Evolutionary conservation across 1,139 yeast species (phyloP).

Genomic region (Yamadazyma sp.): DNA sequence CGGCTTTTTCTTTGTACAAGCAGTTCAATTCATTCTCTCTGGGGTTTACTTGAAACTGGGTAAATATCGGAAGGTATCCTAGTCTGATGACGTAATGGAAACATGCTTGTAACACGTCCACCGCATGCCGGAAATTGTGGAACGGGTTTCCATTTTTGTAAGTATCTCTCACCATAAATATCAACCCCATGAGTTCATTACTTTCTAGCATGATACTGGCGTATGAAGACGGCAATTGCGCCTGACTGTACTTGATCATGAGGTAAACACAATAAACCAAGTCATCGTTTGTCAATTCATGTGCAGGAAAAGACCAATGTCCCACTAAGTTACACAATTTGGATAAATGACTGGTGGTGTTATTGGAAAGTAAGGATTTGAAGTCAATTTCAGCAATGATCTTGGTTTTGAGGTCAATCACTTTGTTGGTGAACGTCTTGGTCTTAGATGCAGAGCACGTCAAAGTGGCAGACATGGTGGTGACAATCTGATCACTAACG

Average conservation of each 20-base stretch:
- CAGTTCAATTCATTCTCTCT: constrained; percentile 23
- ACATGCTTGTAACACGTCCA: constrained; percentile 91
- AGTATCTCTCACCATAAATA: constrained; percentile 67
- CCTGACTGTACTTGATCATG: constrained; percentile 52
- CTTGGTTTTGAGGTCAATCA: constrained; percentile 26
- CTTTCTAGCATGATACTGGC: constrained; percentile 24
- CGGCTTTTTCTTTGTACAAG: constrained; percentile 15
- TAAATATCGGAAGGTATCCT: constrained; percentile 44
- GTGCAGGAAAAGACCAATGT: constrained; percentile 66
- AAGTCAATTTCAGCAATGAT: constrained; percentile 44
- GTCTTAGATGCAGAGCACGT: constrained; percentile 27
- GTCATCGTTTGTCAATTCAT: constrained; percentile 66
- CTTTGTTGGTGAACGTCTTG: constrained; percentile 19
- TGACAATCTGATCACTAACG: constrained; percentile 21
- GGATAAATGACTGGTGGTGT: constrained; percentile 25
- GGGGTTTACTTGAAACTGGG: constrained; percentile 35
- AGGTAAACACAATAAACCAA: constrained; percentile 59
- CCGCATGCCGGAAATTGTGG: constrained; percentile 94
- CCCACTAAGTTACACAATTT: constrained; percentile 41
- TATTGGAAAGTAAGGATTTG: constrained; percentile 25
- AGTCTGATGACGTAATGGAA: constrained; percentile 59
- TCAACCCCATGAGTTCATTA: constrained; percentile 54
- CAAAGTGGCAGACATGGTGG: constrained; percentile 36
- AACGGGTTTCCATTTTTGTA: constrained; percentile 85
- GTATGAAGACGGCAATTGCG: constrained; percentile 23